Conservation (phyloP, 192 early-diverging fungal genomes). For the Gonapodya sp. region DNA sequence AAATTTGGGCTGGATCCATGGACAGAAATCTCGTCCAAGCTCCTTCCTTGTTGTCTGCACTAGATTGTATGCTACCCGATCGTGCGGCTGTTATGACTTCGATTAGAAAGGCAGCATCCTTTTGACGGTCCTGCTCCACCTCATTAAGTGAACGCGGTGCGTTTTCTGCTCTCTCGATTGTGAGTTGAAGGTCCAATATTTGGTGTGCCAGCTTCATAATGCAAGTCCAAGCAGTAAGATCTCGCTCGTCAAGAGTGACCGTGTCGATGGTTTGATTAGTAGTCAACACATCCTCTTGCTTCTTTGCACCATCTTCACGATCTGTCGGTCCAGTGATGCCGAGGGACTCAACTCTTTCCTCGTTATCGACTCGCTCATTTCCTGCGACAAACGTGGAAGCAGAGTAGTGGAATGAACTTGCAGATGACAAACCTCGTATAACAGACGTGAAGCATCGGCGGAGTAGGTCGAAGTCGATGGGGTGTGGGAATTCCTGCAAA, state of each 20-base stretch:
- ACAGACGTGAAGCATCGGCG: slow-evolving; percentile 6
- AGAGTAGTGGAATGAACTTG: background rate
- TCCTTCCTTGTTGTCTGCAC: background rate
- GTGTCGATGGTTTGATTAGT: background rate
- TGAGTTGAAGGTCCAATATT: background rate
- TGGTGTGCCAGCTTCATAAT: background rate
- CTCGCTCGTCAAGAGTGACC: background rate
- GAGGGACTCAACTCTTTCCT: background rate
- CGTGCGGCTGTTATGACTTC: background rate
- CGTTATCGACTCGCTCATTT: background rate
- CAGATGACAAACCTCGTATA: slow-evolving; percentile 1
- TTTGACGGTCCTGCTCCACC: background rate
- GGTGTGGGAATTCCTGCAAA: background rate
- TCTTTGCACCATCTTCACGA: background rate
- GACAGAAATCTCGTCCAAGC: background rate
- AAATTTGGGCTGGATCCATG: background rate
- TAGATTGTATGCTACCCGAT: background rate
- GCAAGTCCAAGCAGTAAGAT: background rate
- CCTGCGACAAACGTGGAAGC: background rate
- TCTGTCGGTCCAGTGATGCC: background rate
- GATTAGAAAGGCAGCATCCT: slow-evolving; percentile 2
- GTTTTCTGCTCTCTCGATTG: background rate
- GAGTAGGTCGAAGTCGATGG: slow-evolving; percentile 5
- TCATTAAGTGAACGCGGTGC: background rate
- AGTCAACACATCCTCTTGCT: background rate